These are phyloP conservation scores for Echinochloa phyllopogon DNA, from an alignment of 176 grass and related monocot genomes.

Conservation along the genomic window DNA sequence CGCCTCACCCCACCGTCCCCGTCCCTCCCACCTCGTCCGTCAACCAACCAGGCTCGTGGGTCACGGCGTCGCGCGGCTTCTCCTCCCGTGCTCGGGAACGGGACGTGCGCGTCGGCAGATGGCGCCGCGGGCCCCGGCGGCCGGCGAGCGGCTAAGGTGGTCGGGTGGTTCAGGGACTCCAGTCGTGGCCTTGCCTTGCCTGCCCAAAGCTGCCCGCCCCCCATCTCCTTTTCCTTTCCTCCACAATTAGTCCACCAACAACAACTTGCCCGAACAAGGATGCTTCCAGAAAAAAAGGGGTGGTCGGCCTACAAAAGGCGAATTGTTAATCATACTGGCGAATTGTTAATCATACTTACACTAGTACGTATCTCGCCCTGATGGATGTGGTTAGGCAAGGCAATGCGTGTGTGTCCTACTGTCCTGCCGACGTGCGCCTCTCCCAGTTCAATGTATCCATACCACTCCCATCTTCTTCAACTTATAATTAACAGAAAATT, in stretches of 20 bases:
- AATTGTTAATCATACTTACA: background rate
- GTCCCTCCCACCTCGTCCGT: too few relatives aligned
- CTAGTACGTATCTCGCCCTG: background rate
- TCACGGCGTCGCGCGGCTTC: too few relatives aligned
- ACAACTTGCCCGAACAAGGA: background rate
- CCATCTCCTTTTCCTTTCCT: too few relatives aligned
- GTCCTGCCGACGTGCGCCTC: background rate
- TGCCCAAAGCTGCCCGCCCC: too few relatives aligned
- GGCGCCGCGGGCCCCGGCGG: too few relatives aligned
- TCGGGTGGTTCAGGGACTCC: background rate
- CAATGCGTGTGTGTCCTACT: background rate
- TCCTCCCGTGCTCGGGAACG: too few relatives aligned
- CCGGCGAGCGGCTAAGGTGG: background rate
- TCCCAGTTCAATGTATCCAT: background rate
- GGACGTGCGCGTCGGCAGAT: too few relatives aligned
- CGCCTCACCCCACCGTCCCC: too few relatives aligned
- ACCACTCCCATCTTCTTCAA: background rate
- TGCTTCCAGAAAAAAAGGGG: constrained; percentile 1
- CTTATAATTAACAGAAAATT: background rate
- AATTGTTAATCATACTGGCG: background rate
- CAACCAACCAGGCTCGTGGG: too few relatives aligned
- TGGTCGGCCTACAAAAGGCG: background rate
- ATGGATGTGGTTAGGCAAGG: background rate
- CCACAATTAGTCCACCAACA: background rate
- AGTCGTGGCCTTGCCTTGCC: background rate